phyloP scores from a whole-genome alignment of 768 basidiomycete genomes.

The Boletus subcaerulescens region DNA sequence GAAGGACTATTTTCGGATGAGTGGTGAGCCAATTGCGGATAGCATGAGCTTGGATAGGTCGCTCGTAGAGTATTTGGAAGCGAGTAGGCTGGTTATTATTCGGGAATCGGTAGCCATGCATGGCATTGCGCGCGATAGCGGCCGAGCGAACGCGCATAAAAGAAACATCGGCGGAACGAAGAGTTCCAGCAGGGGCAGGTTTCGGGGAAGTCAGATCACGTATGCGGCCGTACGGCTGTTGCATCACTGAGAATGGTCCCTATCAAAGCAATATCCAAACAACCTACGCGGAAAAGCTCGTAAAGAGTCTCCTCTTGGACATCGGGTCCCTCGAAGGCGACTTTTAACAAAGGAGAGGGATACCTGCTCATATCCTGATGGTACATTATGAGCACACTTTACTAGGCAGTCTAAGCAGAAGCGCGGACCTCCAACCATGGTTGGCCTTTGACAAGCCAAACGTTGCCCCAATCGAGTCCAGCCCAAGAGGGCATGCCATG shows the following conservation, averaged over 20 bases:
- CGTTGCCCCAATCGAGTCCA: conserved; percentile 46
- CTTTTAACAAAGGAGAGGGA: conserved; percentile 65
- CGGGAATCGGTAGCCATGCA: conserved; percentile 56
- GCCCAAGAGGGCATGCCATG: conserved; percentile 63
- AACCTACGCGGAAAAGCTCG: conserved; percentile 67
- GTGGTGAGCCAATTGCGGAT: conserved; percentile 76
- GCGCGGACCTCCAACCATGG: conserved; percentile 76
- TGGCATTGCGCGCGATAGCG: conserved; percentile 76
- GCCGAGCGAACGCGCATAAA: conserved; percentile 68
- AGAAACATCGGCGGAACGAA: conserved; percentile 60
- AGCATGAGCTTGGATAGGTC: conserved; percentile 60
- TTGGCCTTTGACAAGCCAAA: conserved; percentile 73
- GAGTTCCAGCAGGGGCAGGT: conserved; percentile 61
- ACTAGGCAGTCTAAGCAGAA: neutral
- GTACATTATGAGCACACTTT: neutral
- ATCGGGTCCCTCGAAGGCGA: conserved; percentile 90
- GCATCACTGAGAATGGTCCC: conserved; percentile 1
- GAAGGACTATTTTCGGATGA: conserved; percentile 86
- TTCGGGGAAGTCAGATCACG: conserved; percentile 58
- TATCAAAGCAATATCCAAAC: neutral
- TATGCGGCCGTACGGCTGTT: conserved; percentile 81
- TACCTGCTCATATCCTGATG: conserved; percentile 81
- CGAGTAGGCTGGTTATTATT: conserved; percentile 34
- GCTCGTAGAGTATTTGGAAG: conserved; percentile 57
- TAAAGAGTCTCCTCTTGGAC: conserved; percentile 78